A percentile compares a stretch with the other conserved stretches of the same genome.
Conservation (phyloP, 1,139 yeast genomes). For the Pichiaceae sp. region DNA sequence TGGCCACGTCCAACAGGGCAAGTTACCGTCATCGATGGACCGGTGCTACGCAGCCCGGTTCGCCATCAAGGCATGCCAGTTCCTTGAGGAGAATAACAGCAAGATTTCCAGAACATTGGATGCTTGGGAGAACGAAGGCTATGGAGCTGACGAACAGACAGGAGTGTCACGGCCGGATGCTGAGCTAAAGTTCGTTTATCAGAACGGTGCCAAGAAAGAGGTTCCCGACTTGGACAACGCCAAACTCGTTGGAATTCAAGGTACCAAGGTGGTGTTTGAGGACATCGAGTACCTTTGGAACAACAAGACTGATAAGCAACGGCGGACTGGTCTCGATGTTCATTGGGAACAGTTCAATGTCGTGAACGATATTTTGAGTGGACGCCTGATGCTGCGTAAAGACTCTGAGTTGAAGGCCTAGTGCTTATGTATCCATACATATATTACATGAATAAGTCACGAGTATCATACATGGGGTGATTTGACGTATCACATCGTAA, state of each 20-base stretch:
- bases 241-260: conserved; percentile 64
- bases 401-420: no score
- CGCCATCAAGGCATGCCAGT: conserved; percentile 62
- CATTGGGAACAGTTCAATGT: conserved; percentile 61
- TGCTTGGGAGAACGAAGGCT: conserved; percentile 21
- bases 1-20: conserved; percentile 82
- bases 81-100: conserved; percentile 40
- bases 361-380: conserved; percentile 63
- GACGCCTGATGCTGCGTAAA: conserved; percentile 45
- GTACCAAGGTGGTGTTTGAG: conserved; percentile 51
- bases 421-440: no score
- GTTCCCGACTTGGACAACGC: conserved; percentile 30
- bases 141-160: conserved; percentile 15
- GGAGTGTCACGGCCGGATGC: conserved; percentile 24
- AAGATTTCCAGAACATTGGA: conserved; percentile 19
- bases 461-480: neutral
- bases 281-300: conserved; percentile 47
- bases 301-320: conserved; percentile 47
- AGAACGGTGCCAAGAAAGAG: conserved; percentile 20
- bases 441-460: neutral
- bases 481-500: no score
- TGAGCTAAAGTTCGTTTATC: conserved; percentile 26
- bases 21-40: conserved; percentile 71
- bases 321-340: conserved; percentile 58
- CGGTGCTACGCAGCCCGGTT: conserved; percentile 64